These are phyloP conservation scores for Diatrype stigma DNA, from an alignment of 2,329 filamentous ascomycete genomes.

Conservation along the genomic window DNA sequence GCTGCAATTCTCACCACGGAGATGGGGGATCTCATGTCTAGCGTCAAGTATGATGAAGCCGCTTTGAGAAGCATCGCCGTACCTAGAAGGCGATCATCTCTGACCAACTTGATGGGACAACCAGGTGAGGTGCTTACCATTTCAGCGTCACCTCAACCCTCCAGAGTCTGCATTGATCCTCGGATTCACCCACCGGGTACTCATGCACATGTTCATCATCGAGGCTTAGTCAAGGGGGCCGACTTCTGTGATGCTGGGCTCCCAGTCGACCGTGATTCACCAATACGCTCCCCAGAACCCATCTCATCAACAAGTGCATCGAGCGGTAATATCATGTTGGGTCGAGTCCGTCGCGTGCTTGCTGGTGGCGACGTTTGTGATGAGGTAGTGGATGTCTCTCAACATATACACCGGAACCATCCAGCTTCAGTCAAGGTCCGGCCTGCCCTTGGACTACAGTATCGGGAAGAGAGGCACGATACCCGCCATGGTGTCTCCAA, in stretches of 20 bases:
- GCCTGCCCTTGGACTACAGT: constrained; percentile 9
- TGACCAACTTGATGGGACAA: neutral
- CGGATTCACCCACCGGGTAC: constrained; percentile 11
- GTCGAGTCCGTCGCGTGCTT: constrained; percentile 9
- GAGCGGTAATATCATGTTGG: constrained; percentile 4
- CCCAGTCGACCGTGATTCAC: constrained; percentile 10
- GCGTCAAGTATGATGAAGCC: neutral
- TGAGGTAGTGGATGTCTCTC: constrained; percentile 12
- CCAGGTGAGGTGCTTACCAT: neutral
- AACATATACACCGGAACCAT: constrained; percentile 12
- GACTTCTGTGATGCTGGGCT: constrained; percentile 14
- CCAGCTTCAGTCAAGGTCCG: constrained; percentile 14
- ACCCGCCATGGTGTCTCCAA: constrained; percentile 15
- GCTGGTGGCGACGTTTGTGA: constrained; percentile 11
- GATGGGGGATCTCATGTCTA: constrained; percentile 1
- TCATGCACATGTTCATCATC: constrained; percentile 11
- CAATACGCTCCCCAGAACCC: constrained; percentile 11
- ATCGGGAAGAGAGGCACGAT: constrained; percentile 5
- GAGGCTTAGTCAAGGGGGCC: constrained; percentile 9
- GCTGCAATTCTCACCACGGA: constrained; percentile 21
- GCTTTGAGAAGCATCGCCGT: constrained; percentile 3
- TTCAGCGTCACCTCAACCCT: constrained; percentile 1
- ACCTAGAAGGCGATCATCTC: constrained; percentile 6
- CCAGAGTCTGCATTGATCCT: constrained; percentile 12
- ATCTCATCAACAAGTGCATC: constrained; percentile 2